Base-by-base conservation (phyloP, 257 asterid genomes). In the Solanum phureja region DNA sequence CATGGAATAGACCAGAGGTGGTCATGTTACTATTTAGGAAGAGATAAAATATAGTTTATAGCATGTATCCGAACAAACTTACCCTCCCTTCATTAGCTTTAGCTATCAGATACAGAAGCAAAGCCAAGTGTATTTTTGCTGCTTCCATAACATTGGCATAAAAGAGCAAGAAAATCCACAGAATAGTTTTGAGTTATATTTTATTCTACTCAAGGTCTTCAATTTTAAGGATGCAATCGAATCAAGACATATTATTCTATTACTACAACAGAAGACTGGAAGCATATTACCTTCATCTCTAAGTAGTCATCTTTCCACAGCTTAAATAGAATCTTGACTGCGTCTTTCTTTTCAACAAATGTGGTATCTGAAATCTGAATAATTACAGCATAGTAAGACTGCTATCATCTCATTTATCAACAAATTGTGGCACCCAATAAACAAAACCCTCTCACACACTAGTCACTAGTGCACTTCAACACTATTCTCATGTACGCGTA, bases 231-330 rank as follows among this genome's bases (percentile, higher is more conserved):
- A 12, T 10, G 83, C 52, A 33, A 14, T 58, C 24, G 3, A 29
- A 66, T 44, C 34, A 82, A 46, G 38, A 18, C 11, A 56, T 40
- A 56, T 58, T 14, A 46, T 46, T 34, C 77, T 42, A 56, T 64
- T 60, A 83, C 31, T 68, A 88, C 76, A 85, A 83, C 13, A 81
- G 46, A 60, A 21, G 23, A 44, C 19, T n/a, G 14, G 74, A 79
- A 81, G 7, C 21, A 44, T 64, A 60, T 81, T 92, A 95, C 98
- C 98, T 96, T 95, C 96, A 97, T 95, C 84, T 93, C 91, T 91
- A 97, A 52, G 88, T 92, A 94, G 81, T 92, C 94, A 86, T 94
- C 98, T 90, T 94, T 94, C 99, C 98, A 97, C 21, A 96, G 96
- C 90, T 87, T 92, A 94, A 88, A 92, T 27, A 97, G 94, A 89